Base-by-base conservation (phyloP, 768 basidiomycete genomes). In the Nevesoporus exiguus region DNA sequence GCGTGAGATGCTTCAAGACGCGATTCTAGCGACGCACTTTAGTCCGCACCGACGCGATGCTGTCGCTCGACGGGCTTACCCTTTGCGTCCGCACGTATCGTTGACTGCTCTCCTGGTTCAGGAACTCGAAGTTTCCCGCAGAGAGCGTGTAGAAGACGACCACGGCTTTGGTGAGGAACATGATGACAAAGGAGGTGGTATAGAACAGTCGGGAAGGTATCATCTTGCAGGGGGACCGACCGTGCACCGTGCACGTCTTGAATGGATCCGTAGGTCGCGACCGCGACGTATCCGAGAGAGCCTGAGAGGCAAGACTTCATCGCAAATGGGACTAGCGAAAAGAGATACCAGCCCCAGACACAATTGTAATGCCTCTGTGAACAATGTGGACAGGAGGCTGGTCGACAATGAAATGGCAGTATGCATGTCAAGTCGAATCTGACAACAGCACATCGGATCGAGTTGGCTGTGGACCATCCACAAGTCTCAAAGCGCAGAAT, bases 1-100 rank as follows among this genome's bases (percentile, higher is more conserved):
- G 49, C 33, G 60, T 62, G 33, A 68, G 63, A 13, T 61, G 67
- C 29, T 56, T 59, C 25, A 63, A 52, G 37, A 68, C 56, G 43
- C 51, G 61, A 24, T 44, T 56, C 67, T 69, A 46, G 15, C 13
- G 21, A 30, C 9, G 14, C 17, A 14, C n/a, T 1, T 55, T 7
- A 19, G 22, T 22, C 24, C 33, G 25, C 8, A 11, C 1, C 3
- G 39, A 36, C n/a, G n/a, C n/a, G 7, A 54, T 22, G 3, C 19
- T 11, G 5, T 13, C 39, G 22, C 4, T 27, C 17, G 30, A 37
- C 3, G 7, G 33, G 51, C 65, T 42, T 43, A 65, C 67, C 51
- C 55, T 59, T 9, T 57, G 67, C 13, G 40, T 37, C 21, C 44
- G 55, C 29, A 68, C 46, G 45, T 61, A 67, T n/a, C 53, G 55